Evolutionary conservation across 108 stramenopile genomes (phyloP), one percentile per base, ranked within the genome.

Genomic region (Nitzschia inconspicua): DNA sequence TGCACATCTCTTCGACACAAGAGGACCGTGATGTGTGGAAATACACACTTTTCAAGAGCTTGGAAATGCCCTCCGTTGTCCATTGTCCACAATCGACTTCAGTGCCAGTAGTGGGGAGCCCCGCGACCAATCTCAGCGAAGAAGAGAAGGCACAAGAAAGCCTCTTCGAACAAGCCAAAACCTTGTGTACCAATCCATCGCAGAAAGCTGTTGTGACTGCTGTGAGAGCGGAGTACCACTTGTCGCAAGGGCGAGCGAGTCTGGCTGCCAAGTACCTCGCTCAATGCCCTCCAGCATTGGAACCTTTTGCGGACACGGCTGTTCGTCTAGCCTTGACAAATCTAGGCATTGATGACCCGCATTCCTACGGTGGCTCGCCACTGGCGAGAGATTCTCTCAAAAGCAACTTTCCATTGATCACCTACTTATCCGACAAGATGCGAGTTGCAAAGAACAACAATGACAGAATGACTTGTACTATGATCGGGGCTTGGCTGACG

Each of bases 1-100:
- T 94, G 16, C 89, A 90, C 53, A 89, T 94, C 35, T 91, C 89
- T 13, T 82, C 87, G 14, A 86, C 80, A 7, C 84, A 80, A 55
- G 93, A 94, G 70, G 86, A 88, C 55, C 68, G 89, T 7, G 93
- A 94, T 59, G 84, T 88, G 19, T 94, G 93, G 89, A 90, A 85
- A 61, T 88, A 70, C 58, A 84, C 76, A 29, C 63, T 94, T 5
- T 37, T 68, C 47, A 79, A 80, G 65, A 82, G 85, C 53, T 65
- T 92, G 25, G 74, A 84, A 36, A 68, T 71, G 70, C 44, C 52
- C 47, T 27, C 44, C 9, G n/a, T n/a, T n/a, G n/a, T n/a, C n/a
- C n/a, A n/a, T n/a, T n/a, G n/a, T n/a, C n/a, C n/a, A n/a, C 31
- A 18, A 9, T 24, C 32, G n/a, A 24, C 54, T 9, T 14, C 40